Evolutionary conservation across 306 rosid species (phyloP).

Genomic region (Pterocarpus santalinus): DNA sequence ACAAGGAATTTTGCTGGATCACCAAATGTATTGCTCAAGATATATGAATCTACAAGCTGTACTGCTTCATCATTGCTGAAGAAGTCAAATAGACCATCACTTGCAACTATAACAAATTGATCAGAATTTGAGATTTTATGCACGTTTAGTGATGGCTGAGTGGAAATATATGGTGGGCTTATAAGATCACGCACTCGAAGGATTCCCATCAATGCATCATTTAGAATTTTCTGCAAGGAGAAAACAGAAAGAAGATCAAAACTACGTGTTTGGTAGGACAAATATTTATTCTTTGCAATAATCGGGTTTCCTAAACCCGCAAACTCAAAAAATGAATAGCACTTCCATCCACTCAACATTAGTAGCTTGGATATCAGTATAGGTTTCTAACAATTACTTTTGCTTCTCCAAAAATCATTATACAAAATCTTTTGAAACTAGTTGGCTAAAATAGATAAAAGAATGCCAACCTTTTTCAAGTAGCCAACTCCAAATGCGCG

Average conservation of each 20-base stretch:
- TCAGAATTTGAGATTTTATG: constrained; percentile 82
- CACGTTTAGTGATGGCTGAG: constrained; percentile 84
- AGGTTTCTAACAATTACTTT: neutral
- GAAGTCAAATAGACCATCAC: constrained; percentile 99
- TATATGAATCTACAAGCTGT: constrained; percentile 78
- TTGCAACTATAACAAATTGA: constrained; percentile 83
- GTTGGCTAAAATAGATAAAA: constrained; percentile 15
- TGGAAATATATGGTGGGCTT: constrained; percentile 93
- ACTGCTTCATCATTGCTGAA: constrained; percentile 90
- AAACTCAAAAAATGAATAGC: neutral
- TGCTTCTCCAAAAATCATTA: neutral
- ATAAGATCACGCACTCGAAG: constrained; percentile 84
- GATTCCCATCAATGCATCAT: constrained; percentile 98
- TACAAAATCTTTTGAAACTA: constrained; percentile 39
- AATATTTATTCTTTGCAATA: constrained; percentile 2
- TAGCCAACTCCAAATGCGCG: constrained; percentile 99
- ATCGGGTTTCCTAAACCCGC: constrained; percentile 17
- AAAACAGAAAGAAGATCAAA: constrained; percentile 20
- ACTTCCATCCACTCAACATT: constrained; percentile 48
- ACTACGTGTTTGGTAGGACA: constrained; percentile 1
- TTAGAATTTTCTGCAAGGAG: constrained; percentile 74
- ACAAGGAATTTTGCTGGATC: constrained; percentile 95
- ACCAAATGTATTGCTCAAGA: constrained; percentile 72
- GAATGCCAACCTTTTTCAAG: constrained; percentile 81
- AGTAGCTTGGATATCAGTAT: constrained; percentile 10